A percentile compares a stretch with the other conserved stretches of the same genome.
Conservation (phyloP, 495 filamentous ascomycete genomes). For the Acidiella bohemica region DNA sequence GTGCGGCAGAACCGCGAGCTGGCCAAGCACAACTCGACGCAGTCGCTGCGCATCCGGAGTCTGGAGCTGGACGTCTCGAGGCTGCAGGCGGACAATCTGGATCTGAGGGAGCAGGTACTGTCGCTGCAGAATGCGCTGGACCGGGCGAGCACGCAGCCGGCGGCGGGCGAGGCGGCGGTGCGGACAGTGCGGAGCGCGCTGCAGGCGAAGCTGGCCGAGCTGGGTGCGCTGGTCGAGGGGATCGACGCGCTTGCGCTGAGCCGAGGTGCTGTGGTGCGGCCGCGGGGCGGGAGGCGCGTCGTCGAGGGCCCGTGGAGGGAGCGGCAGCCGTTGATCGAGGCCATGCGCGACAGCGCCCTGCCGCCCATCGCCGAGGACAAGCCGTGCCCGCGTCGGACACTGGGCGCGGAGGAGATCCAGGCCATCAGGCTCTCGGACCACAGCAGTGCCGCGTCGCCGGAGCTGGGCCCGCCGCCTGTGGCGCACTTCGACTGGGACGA, state of each 20-base stretch:
- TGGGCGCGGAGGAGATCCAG: constrained; percentile 34
- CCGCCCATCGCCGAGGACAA: constrained; percentile 79
- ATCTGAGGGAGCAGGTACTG: constrained; percentile 64
- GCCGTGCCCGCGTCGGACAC: constrained; percentile 53
- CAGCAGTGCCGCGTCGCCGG: constrained; percentile 42
- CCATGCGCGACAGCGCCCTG: constrained; percentile 30
- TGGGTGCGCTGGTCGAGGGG: constrained; percentile 41
- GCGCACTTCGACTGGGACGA: constrained; percentile 52
- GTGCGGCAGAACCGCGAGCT: constrained; percentile 91
- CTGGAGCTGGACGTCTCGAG: constrained; percentile 76
- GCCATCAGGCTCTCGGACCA: constrained; percentile 16
- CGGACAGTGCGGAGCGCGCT: constrained; percentile 29
- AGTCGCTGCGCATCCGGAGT: constrained; percentile 75
- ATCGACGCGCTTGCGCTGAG: constrained; percentile 4
- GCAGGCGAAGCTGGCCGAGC: constrained; percentile 43
- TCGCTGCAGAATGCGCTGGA: constrained; percentile 55
- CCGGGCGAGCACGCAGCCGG: constrained; percentile 7
- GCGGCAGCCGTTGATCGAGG: constrained; percentile 13
- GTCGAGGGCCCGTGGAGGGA: constrained; percentile 16
- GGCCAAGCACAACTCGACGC: constrained; percentile 73
- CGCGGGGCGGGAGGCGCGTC: neutral
- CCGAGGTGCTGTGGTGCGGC: neutral
- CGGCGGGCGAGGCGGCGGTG: constrained; percentile 19
- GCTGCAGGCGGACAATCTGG: constrained; percentile 75
- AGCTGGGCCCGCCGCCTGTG: constrained; percentile 51